phyloP scores from a whole-genome alignment of 1,284 basidiomycete species.

The Pyrrhoderma noxium region DNA sequence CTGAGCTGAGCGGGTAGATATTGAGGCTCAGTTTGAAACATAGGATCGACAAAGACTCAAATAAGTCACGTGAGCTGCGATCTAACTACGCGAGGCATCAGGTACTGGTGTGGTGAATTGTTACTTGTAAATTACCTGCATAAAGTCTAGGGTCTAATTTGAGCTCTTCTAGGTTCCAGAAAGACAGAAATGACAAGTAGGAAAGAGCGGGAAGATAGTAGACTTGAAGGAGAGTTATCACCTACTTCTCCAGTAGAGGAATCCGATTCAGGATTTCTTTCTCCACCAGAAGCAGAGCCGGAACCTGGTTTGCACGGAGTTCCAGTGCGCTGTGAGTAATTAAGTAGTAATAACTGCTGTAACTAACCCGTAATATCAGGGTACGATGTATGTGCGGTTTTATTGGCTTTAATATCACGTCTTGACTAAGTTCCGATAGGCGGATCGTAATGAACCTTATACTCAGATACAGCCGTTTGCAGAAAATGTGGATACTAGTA shows the following conservation, averaged over 20 bases:
- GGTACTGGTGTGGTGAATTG: too few relatives aligned
- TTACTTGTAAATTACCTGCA: too few relatives aligned
- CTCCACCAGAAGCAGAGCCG: constrained; percentile 22
- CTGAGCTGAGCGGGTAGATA: too few relatives aligned
- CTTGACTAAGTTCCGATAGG: constrained; percentile 34
- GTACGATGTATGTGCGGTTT: constrained; percentile 41
- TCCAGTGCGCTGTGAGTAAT: constrained; percentile 25
- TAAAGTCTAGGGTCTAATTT: too few relatives aligned
- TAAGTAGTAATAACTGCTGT: background rate
- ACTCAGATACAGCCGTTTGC: constrained; percentile 75
- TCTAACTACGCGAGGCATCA: too few relatives aligned
- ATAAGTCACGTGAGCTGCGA: too few relatives aligned
- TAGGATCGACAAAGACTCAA: too few relatives aligned
- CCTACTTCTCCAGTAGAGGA: constrained; percentile 31
- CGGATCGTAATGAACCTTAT: constrained; percentile 73
- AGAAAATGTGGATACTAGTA: constrained; percentile 70
- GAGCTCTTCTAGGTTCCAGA: too few relatives aligned
- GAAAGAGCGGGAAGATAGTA: too few relatives aligned
- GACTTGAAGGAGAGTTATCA: constrained; percentile 33
- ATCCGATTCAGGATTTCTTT: constrained; percentile 24
- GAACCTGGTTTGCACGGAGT: constrained; percentile 25
- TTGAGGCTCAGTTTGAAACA: too few relatives aligned
- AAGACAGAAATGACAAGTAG: too few relatives aligned
- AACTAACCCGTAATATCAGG: constrained; percentile 24
- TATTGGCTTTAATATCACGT: constrained; percentile 14